Evolutionary conservation across 306 rosid genomes (phyloP).

Genomic region (Crotalaria pallida): DNA sequence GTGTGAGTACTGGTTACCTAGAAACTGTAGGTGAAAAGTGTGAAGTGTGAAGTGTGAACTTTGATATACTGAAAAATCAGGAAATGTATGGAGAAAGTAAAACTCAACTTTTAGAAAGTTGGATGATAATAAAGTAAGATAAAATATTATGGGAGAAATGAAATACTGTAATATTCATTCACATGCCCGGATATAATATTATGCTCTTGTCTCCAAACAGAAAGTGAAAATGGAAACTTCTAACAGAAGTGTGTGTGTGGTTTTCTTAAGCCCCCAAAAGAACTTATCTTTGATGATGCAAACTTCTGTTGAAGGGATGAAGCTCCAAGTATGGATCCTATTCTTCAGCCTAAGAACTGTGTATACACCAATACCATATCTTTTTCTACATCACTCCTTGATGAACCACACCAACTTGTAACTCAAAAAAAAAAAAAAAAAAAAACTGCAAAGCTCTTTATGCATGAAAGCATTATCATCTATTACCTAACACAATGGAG

Average conservation of each 20-base stretch:
- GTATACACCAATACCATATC: neutral
- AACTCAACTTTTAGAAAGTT: constrained; percentile 18
- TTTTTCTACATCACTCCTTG: neutral
- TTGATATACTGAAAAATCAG: neutral
- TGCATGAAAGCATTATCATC: neutral
- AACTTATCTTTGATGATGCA: neutral
- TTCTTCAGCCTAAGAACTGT: neutral
- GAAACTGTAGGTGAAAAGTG: constrained; percentile 14
- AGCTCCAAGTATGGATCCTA: neutral
- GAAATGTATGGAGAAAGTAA: constrained; percentile 9
- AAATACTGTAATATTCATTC: constrained; percentile 1
- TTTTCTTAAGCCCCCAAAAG: neutral
- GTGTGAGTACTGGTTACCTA: neutral
- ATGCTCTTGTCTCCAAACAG: constrained; percentile 5
- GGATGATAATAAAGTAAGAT: neutral
- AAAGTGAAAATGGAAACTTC: constrained; percentile 21
- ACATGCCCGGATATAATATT: neutral
- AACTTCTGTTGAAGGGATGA: neutral
- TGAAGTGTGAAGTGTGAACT: no score
- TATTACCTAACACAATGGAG: neutral
- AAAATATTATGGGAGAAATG: neutral
- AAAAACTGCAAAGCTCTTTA: neutral
- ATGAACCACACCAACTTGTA: constrained; percentile 6
- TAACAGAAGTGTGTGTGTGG: neutral
- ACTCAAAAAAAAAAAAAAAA: neutral